Percentiles rank a stretch among this genome's conserved stretches.
Evolutionary conservation across 257 asterid genomes (phyloP).

Genomic region (Thymus mandschuricus): DNA sequence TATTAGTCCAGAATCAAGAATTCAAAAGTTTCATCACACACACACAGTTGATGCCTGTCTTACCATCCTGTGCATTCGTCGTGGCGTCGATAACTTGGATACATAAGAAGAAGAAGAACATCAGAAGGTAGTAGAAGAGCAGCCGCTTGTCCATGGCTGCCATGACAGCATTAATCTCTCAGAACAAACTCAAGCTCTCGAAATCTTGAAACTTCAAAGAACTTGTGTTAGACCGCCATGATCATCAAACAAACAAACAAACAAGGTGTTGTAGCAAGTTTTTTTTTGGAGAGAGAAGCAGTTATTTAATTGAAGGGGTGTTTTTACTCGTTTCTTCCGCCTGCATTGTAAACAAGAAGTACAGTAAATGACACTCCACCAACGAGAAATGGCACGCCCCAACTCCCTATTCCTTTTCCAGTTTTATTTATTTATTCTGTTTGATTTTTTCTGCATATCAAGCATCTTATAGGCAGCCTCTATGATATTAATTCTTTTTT

Average conservation of each 20-base stretch:
- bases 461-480: constrained; percentile 28
- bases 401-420: not conserved
- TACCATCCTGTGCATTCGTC: constrained; percentile 60
- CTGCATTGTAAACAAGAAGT: constrained; percentile 31
- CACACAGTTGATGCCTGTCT: not conserved
- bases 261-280: no score
- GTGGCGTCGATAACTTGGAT: constrained; percentile 17
- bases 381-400: constrained; percentile 7
- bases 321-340: constrained; percentile 33
- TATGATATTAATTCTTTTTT: not conserved
- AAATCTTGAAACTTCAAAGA: constrained; percentile 15
- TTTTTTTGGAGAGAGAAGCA: not conserved
- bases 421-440: constrained; percentile 11
- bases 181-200: not conserved
- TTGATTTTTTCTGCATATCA: constrained; percentile 17
- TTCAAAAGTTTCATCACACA: not conserved
- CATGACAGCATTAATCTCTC: constrained; percentile 34
- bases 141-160: constrained; percentile 39
- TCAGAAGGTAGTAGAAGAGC: constrained; percentile 32
- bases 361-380: constrained; percentile 22
- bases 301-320: constrained; percentile 4
- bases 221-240: not conserved
- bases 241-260: no score
- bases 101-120: constrained; percentile 27
- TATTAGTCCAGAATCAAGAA: not conserved